Percentiles rank a stretch among this genome's conserved stretches.
phyloP scores from a whole-genome alignment of 306 rosid species.

The Cicer judaicum region DNA sequence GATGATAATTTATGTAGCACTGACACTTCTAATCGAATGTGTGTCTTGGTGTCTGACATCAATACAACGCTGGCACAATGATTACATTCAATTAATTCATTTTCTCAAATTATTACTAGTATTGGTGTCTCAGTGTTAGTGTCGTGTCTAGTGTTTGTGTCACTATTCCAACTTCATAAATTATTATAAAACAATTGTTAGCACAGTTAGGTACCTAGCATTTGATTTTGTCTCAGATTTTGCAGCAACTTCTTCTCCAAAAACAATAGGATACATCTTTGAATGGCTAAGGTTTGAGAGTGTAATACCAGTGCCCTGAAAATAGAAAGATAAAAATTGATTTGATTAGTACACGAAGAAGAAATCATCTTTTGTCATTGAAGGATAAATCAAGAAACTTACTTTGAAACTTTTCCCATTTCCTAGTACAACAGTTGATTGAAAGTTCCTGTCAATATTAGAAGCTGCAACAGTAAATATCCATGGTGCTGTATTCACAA shows the following conservation, averaged over 20 bases:
- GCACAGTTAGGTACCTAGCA: slow-evolving; percentile 68
- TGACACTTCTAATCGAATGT: too few relatives aligned
- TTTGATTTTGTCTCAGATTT: slow-evolving; percentile 67
- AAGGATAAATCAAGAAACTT: slow-evolving; percentile 32
- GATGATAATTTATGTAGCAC: background rate
- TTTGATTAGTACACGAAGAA: background rate
- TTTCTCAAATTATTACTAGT: too few relatives aligned
- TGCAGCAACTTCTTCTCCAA: slow-evolving; percentile 66
- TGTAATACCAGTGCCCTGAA: slow-evolving; percentile 74
- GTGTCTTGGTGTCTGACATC: too few relatives aligned
- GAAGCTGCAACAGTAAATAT: slow-evolving; percentile 88
- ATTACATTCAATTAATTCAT: too few relatives aligned
- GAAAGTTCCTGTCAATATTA: slow-evolving; percentile 77
- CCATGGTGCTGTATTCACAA: slow-evolving; percentile 91
- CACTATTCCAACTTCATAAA: background rate
- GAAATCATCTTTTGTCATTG: background rate
- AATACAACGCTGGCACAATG: too few relatives aligned
- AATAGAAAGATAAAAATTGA: background rate
- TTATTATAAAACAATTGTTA: background rate
- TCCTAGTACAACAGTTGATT: slow-evolving; percentile 70
- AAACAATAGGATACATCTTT: slow-evolving; percentile 68
- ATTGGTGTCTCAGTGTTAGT: too few relatives aligned
- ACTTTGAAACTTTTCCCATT: slow-evolving; percentile 65
- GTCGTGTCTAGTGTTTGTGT: too few relatives aligned
- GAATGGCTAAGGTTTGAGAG: slow-evolving; percentile 66